These are phyloP conservation scores for Chlorella ohadii DNA, from an alignment of 139 green algal species.

Conservation along the genomic window DNA sequence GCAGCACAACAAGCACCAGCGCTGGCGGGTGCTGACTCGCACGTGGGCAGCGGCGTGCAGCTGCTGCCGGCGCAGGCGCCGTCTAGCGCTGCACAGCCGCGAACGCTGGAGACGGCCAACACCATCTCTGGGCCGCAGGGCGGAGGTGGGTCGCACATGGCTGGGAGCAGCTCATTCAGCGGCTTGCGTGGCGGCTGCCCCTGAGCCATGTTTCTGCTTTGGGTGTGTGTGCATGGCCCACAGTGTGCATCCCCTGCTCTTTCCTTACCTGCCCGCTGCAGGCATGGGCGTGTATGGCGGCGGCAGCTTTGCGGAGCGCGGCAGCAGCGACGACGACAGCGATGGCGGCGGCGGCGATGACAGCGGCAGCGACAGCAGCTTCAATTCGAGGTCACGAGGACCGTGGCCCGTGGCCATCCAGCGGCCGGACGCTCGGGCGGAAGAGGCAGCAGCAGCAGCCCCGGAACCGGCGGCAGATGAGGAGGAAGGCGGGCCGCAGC, in stretches of 20 bases:
- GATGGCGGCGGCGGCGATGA: background rate
- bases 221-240: background rate
- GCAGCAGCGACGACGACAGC: background rate
- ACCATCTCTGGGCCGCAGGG: background rate
- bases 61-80: background rate
- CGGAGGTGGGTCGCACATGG: background rate
- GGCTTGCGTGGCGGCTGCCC: too few species aligned
- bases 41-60: background rate
- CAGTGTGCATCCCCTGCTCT: too few species aligned
- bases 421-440: background rate
- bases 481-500: background rate
- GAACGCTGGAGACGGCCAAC: background rate
- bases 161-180: too few species aligned
- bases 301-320: background rate
- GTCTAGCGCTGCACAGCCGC: background rate
- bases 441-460: background rate
- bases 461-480: background rate
- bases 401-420: background rate
- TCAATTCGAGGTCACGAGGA: background rate
- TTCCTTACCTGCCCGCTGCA: background rate
- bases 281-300: conserved; percentile 17
- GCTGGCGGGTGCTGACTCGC: background rate
- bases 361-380: background rate
- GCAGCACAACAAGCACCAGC: background rate
- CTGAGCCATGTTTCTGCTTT: too few species aligned